Conservation (phyloP, 2,329 filamentous ascomycete species). For the Aspergillus sp. region DNA sequence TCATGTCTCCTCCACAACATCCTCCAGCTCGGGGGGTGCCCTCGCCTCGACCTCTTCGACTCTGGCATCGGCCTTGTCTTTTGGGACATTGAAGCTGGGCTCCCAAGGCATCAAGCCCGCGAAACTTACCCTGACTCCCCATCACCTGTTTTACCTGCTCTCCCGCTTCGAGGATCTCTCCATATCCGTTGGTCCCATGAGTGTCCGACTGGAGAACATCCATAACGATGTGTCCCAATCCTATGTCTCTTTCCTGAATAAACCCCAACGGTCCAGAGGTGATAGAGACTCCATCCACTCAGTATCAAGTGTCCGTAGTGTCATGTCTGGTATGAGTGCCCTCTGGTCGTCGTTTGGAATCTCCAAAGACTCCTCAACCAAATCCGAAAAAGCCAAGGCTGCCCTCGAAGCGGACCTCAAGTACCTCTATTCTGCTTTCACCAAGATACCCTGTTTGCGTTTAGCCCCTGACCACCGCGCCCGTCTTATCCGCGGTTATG, state of each 20-base stretch:
- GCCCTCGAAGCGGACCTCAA: conserved; percentile 81
- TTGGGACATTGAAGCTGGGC: conserved; percentile 76
- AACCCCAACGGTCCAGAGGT: conserved; percentile 71
- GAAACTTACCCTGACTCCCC: conserved; percentile 85
- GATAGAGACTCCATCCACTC: conserved; percentile 91
- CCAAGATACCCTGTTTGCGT: conserved; percentile 88
- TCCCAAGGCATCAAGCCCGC: conserved; percentile 81
- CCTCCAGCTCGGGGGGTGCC: conserved; percentile 53
- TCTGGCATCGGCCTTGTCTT: conserved; percentile 77
- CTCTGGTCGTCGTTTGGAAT: conserved; percentile 87
- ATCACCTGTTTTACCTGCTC: conserved; percentile 93
- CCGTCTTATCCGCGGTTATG: conserved; percentile 81
- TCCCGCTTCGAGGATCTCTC: conserved; percentile 90
- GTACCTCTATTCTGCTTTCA: conserved; percentile 96
- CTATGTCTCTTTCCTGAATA: conserved; percentile 91
- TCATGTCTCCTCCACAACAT: conserved; percentile 40
- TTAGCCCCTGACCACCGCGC: conserved; percentile 91
- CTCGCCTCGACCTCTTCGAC: conserved; percentile 63
- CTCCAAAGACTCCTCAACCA: conserved; percentile 69
- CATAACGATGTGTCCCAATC: conserved; percentile 78
- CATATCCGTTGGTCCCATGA: conserved; percentile 91
- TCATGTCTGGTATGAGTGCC: conserved; percentile 93
- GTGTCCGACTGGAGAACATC: conserved; percentile 87
- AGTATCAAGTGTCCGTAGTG: conserved; percentile 91
- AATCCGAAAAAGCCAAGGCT: conserved; percentile 83